These are phyloP conservation scores for Candida parachauliodes DNA, from an alignment of 805 yeast species.

Conservation along the genomic window DNA sequence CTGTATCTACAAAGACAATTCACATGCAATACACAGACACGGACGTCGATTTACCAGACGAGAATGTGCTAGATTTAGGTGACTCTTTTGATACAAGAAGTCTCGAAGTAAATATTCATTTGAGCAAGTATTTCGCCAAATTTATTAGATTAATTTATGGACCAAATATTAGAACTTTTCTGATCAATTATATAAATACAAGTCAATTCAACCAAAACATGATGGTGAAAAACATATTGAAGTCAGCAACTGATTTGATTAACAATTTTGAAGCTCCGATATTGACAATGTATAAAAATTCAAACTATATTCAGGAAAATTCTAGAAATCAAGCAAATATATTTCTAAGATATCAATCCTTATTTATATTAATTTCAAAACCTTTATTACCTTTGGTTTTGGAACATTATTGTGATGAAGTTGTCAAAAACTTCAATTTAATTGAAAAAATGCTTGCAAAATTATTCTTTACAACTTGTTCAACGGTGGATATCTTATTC, in stretches of 20 bases:
- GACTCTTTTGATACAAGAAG: constrained; percentile 28
- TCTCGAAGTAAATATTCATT: constrained; percentile 36
- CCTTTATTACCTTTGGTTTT: constrained; percentile 34
- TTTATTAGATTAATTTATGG: constrained; percentile 35
- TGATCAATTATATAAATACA: constrained; percentile 39
- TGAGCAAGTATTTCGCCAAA: constrained; percentile 36
- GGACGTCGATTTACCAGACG: constrained; percentile 39
- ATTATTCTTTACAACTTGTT: constrained; percentile 25
- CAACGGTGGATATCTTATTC: constrained; percentile 27
- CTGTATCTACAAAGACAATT: constrained; percentile 40
- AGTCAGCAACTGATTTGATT: constrained; percentile 26
- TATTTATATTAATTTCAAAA: constrained; percentile 27
- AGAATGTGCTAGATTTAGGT: constrained; percentile 23
- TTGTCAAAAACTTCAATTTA: constrained; percentile 20
- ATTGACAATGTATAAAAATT: constrained; percentile 13
- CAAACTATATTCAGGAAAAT: constrained; percentile 11
- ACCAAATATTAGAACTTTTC: constrained; percentile 36
- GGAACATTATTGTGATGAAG: constrained; percentile 17
- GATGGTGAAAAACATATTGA: constrained; percentile 28
- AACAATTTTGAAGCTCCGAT: constrained; percentile 29
- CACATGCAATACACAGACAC: constrained; percentile 42
- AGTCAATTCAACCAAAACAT: constrained; percentile 35
- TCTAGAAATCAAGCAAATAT: constrained; percentile 32
- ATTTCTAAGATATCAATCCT: constrained; percentile 32
- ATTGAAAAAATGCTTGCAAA: constrained; percentile 26